Evolutionary conservation across 495 filamentous ascomycete genomes (phyloP).

Genomic region (Lophium mytilinum): DNA sequence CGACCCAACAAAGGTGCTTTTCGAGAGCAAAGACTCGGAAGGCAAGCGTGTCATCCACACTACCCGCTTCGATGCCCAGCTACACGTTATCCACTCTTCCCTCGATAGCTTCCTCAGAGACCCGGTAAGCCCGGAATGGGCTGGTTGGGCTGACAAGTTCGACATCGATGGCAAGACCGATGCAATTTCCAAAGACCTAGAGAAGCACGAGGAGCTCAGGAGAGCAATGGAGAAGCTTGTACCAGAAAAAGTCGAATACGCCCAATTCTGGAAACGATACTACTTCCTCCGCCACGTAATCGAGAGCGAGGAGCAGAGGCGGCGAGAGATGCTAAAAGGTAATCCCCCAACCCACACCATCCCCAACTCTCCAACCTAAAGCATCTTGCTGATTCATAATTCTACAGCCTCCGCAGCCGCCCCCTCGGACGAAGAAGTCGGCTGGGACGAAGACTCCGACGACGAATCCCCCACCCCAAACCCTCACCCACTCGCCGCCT

Average conservation of each 20-base stretch:
- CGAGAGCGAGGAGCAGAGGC: constrained; percentile 87
- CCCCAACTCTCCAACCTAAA: not conserved
- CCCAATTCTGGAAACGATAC: constrained; percentile 87
- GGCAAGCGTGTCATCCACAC: constrained; percentile 88
- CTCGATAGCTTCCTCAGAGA: constrained; percentile 79
- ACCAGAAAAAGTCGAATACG: constrained; percentile 80
- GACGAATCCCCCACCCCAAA: constrained; percentile 16
- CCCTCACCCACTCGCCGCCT: constrained; percentile 19
- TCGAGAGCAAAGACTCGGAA: constrained; percentile 84
- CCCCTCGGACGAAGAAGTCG: constrained; percentile 66
- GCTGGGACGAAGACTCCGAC: constrained; percentile 77
- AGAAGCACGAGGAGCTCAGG: constrained; percentile 81
- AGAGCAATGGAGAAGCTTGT: constrained; percentile 93
- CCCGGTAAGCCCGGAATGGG: constrained; percentile 65
- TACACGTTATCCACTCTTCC: constrained; percentile 88
- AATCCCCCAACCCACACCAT: constrained; percentile 5
- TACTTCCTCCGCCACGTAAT: constrained; percentile 92
- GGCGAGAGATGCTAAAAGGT: constrained; percentile 91
- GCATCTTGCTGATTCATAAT: not conserved
- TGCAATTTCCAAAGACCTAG: constrained; percentile 71
- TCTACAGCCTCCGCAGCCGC: constrained; percentile 27
- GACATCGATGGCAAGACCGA: constrained; percentile 78
- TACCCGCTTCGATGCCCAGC: constrained; percentile 88
- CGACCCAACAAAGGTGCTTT: constrained; percentile 46
- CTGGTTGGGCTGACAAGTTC: constrained; percentile 66